Conservation (phyloP, 305 asterid genomes). For the Fraxinus angustifolia region DNA sequence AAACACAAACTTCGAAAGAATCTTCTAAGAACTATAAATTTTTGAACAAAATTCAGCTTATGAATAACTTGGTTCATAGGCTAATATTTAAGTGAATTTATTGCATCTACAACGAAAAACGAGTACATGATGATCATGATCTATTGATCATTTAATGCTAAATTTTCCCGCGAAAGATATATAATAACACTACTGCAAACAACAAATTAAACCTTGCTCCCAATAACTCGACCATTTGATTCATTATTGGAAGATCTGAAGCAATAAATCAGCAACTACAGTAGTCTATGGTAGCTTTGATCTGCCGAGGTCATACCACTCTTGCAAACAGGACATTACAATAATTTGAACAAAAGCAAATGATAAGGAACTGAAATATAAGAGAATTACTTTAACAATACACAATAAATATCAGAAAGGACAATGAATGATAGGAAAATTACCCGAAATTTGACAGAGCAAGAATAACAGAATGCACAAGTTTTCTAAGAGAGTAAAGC, state of each 20-base stretch:
- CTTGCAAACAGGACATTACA: background rate
- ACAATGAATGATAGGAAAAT: slow-evolving; percentile 1
- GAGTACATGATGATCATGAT: background rate
- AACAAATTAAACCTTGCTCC: background rate
- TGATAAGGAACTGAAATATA: slow-evolving; percentile 9
- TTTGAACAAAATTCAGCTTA: background rate
- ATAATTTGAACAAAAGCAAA: background rate
- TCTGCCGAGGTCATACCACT: background rate
- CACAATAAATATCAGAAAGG: background rate
- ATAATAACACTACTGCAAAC: background rate
- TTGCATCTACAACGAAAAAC: background rate
- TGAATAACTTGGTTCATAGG: slow-evolving; percentile 8
- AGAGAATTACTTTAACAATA: background rate
- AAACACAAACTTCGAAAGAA: slow-evolving; percentile 1
- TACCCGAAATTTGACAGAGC: slow-evolving; percentile 33
- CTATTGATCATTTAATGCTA: background rate
- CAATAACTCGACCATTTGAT: background rate
- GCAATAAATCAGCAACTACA: background rate
- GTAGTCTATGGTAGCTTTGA: background rate
- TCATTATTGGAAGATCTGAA: background rate
- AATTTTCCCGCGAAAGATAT: background rate
- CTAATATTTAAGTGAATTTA: background rate
- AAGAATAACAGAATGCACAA: slow-evolving; percentile 30
- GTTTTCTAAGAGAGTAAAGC: slow-evolving; percentile 29
- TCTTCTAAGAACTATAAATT: background rate